These are phyloP conservation scores for Kwoniella botswanensis DNA, from an alignment of 768 basidiomycete genomes.

Conservation along the genomic window DNA sequence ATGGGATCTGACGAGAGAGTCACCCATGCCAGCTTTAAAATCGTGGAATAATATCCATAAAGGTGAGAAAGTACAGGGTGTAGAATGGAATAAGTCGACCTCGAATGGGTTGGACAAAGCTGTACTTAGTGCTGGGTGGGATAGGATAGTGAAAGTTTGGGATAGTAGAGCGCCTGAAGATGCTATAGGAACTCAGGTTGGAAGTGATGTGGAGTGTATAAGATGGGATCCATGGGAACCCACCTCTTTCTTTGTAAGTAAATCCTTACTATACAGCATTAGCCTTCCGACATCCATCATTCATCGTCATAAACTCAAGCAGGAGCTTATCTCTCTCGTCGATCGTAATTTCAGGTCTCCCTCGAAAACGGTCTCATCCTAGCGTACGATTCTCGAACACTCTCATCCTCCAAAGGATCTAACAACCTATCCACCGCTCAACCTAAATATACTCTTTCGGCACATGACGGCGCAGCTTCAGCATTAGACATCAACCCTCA, in stretches of 20 bases:
- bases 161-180: constrained; percentile 82
- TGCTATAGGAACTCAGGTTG: constrained; percentile 82
- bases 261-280: neutral
- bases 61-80: constrained; percentile 93
- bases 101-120: constrained; percentile 73
- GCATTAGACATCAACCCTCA: constrained; percentile 89
- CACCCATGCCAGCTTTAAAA: constrained; percentile 69
- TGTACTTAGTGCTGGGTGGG: constrained; percentile 89
- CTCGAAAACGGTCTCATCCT: constrained; percentile 93
- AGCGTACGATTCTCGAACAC: constrained; percentile 85
- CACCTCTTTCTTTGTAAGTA: constrained; percentile 79
- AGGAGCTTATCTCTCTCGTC: neutral
- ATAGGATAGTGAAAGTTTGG: constrained; percentile 91
- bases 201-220: constrained; percentile 90
- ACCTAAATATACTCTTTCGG: constrained; percentile 77
- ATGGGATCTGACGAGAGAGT: constrained; percentile 86
- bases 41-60: constrained; percentile 71
- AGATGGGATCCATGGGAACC: constrained; percentile 96
- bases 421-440: constrained; percentile 68
- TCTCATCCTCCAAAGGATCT: constrained; percentile 63
- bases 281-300: neutral
- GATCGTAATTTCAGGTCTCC: constrained; percentile 69
- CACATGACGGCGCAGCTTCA: constrained; percentile 88
- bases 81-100: constrained; percentile 83
- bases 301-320: too few species aligned